Percentiles rank a stretch among this genome's conserved stretches.
Conservation (phyloP, 1,284 basidiomycete species). For the Trichosporon sp. region DNA sequence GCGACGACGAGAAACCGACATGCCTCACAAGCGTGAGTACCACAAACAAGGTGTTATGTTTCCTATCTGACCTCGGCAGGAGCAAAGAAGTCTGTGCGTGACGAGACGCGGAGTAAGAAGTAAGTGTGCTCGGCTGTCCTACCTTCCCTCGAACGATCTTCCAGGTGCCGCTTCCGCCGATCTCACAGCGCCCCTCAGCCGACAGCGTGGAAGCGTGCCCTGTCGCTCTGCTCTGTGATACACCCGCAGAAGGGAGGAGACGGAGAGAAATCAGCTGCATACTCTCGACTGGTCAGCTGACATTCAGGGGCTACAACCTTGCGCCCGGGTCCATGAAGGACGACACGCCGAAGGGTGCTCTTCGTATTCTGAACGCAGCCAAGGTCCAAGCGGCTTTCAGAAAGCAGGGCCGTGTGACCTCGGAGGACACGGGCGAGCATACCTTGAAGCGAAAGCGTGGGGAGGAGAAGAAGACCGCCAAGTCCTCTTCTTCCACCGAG, state of each 20-base stretch:
- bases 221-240: too few species aligned
- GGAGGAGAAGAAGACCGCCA: constrained; percentile 7
- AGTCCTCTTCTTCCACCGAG: not conserved
- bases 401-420: constrained; percentile 39
- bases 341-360: constrained; percentile 51
- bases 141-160: too few species aligned
- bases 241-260: not conserved
- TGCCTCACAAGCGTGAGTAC: constrained; percentile 54
- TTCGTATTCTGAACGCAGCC: constrained; percentile 50
- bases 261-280: not conserved
- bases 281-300: constrained; percentile 24
- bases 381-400: constrained; percentile 47
- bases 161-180: too few species aligned
- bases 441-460: constrained; percentile 22
- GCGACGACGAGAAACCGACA: constrained; percentile 43
- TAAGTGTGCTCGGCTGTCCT: constrained; percentile 28
- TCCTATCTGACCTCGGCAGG: constrained; percentile 37
- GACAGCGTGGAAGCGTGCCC: too few species aligned
- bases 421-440: constrained; percentile 49
- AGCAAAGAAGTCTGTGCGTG: constrained; percentile 50
- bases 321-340: constrained; percentile 43
- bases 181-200: too few species aligned
- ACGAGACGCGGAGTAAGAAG: constrained; percentile 47
- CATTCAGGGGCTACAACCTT: constrained; percentile 48
- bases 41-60: constrained; percentile 22